Evolutionary conservation across 805 yeast genomes (phyloP).

Genomic region (baker's yeast (Saccharomyces cerevisiae)): DNA sequence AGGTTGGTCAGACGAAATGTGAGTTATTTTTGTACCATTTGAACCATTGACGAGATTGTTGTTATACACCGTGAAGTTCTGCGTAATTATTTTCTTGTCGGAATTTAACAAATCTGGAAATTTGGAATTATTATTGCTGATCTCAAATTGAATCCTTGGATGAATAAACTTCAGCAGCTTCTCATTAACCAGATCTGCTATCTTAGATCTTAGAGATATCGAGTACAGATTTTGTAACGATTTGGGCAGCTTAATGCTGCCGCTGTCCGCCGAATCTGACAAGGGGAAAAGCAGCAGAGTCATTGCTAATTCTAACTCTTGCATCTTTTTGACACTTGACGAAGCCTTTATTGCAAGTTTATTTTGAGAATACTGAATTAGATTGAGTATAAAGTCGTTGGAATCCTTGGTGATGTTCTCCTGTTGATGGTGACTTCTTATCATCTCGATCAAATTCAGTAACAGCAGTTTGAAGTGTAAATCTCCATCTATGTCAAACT

Average conservation of each 20-base stretch:
- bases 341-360: slow-evolving; percentile 57
- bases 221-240: slow-evolving; percentile 51
- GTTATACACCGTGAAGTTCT: neutral
- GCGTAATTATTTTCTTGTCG: slow-evolving; percentile 1
- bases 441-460: slow-evolving; percentile 72
- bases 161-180: slow-evolving; percentile 27
- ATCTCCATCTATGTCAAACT: slow-evolving; percentile 46
- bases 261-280: slow-evolving; percentile 24
- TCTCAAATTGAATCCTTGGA: slow-evolving; percentile 12
- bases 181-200: slow-evolving; percentile 64
- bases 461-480: slow-evolving; percentile 68
- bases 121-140: slow-evolving; percentile 5
- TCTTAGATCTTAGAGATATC: slow-evolving; percentile 50
- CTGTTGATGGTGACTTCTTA: slow-evolving; percentile 37
- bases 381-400: slow-evolving; percentile 42
- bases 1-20: neutral
- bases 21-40: neutral
- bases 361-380: slow-evolving; percentile 52
- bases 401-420: slow-evolving; percentile 26
- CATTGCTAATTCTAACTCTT: slow-evolving; percentile 76
- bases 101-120: slow-evolving; percentile 18
- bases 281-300: slow-evolving; percentile 55
- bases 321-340: slow-evolving; percentile 48
- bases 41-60: neutral
- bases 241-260: slow-evolving; percentile 38